A percentile compares a stretch with the other conserved stretches of the same genome.
Conservation (phyloP, 1,284 basidiomycete genomes). For the Austroboletus rostrupii region DNA sequence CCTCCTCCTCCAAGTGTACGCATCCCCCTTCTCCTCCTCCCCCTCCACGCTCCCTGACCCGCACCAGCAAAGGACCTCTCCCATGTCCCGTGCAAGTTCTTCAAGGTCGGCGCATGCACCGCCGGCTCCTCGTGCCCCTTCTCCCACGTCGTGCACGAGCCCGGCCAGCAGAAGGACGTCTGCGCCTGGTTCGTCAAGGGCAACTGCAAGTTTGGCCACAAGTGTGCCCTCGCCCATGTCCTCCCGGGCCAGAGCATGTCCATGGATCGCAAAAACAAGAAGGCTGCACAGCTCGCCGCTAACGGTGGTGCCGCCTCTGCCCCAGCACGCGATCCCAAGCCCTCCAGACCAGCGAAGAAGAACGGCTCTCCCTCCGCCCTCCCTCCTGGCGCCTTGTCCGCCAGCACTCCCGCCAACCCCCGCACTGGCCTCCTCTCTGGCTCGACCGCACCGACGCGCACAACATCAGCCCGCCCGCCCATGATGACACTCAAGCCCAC, state of each 20-base stretch:
- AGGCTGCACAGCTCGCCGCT: conserved; percentile 79
- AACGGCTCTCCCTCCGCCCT: conserved; percentile 21
- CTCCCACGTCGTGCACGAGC: conserved; percentile 69
- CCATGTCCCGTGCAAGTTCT: conserved; percentile 98
- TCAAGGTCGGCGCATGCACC: conserved; percentile 89
- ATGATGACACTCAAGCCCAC: conserved; percentile 69
- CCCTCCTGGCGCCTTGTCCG: conserved; percentile 11
- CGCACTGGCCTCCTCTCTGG: conserved; percentile 51
- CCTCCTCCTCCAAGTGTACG: conserved; percentile 28
- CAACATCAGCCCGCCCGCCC: conserved; percentile 49
- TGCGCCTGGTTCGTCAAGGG: conserved; percentile 96
- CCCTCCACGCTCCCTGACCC: not conserved
- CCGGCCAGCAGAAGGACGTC: conserved; percentile 83
- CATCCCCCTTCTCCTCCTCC: not conserved
- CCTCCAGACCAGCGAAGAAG: conserved; percentile 40
- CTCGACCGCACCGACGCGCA: conserved; percentile 49
- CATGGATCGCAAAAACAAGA: conserved; percentile 99
- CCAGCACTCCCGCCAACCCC: conserved; percentile 13
- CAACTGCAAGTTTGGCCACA: conserved; percentile 97
- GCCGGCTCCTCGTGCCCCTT: conserved; percentile 95
- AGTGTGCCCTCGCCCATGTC: conserved; percentile 92
- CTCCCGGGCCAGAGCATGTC: conserved; percentile 91
- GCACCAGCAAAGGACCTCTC: conserved; percentile 79
- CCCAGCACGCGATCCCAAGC: conserved; percentile 35
- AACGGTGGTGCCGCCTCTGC: conserved; percentile 38